Percentiles rank a stretch among this genome's conserved stretches.
Conservation (phyloP, 2,329 filamentous ascomycete genomes). For the Dissoconium aciculare region DNA sequence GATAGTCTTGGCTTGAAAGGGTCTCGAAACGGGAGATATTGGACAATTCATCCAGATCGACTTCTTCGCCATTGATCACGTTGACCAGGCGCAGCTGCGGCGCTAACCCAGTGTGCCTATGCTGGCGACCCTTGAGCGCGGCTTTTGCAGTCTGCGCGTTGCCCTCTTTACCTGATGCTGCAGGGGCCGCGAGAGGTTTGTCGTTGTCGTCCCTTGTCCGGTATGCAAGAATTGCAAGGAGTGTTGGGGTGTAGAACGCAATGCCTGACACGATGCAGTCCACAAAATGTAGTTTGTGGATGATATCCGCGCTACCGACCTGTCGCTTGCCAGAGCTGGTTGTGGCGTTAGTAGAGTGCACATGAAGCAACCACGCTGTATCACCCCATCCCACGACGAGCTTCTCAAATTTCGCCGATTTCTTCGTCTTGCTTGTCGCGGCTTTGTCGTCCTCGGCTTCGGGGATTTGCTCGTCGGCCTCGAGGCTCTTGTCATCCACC, state of each 20-base stretch:
- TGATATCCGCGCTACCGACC: slow-evolving; percentile 71
- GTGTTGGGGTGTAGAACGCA: slow-evolving; percentile 83
- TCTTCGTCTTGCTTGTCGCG: slow-evolving; percentile 16
- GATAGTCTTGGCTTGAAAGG: slow-evolving; percentile 79
- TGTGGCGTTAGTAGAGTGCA: slow-evolving; percentile 55
- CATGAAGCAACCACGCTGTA: slow-evolving; percentile 88
- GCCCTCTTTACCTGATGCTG: slow-evolving; percentile 1
- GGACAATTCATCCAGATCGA: slow-evolving; percentile 73
- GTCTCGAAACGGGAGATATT: slow-evolving; percentile 69
- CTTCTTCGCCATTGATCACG: slow-evolving; percentile 63
- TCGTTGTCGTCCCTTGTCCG: slow-evolving; percentile 60
- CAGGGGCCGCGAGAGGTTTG: slow-evolving; percentile 35
- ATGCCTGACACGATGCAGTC: slow-evolving; percentile 97
- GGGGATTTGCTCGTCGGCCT: slow-evolving; percentile 46
- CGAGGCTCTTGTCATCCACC: slow-evolving; percentile 74
- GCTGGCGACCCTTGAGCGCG: slow-evolving; percentile 45
- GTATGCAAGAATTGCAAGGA: slow-evolving; percentile 85
- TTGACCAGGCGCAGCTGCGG: slow-evolving; percentile 88
- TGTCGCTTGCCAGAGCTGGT: slow-evolving; percentile 54
- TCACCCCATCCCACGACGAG: slow-evolving; percentile 90
- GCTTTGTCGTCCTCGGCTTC: slow-evolving; percentile 19
- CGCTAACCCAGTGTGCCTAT: slow-evolving; percentile 63
- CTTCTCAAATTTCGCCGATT: slow-evolving; percentile 43
- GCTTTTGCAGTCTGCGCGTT: slow-evolving; percentile 37
- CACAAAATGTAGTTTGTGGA: slow-evolving; percentile 75